These are phyloP conservation scores for Mariannaea sp. DNA, from an alignment of 2,329 filamentous ascomycete species.

Conservation along the genomic window DNA sequence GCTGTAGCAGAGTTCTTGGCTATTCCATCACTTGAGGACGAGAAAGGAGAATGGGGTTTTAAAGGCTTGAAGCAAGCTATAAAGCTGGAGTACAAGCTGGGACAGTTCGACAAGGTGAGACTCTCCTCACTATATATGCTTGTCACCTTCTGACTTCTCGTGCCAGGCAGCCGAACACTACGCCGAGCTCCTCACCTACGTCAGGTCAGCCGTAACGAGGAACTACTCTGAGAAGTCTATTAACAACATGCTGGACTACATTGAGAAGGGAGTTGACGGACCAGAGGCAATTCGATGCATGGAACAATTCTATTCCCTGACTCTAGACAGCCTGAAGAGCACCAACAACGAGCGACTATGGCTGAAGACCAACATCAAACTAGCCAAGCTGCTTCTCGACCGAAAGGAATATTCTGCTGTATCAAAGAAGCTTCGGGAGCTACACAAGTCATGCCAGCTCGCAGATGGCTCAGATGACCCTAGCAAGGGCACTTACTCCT, in stretches of 20 bases:
- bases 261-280: constrained; percentile 84
- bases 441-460: constrained; percentile 86
- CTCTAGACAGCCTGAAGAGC: constrained; percentile 91
- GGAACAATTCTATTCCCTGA: constrained; percentile 94
- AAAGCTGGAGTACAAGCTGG: constrained; percentile 93
- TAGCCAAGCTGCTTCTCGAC: constrained; percentile 88
- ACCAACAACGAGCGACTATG: constrained; percentile 97
- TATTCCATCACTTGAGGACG: constrained; percentile 79
- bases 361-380: constrained; percentile 98
- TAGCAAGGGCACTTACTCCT: constrained; percentile 92
- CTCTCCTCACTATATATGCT: not conserved
- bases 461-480: constrained; percentile 89
- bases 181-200: constrained; percentile 92
- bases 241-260: constrained; percentile 98
- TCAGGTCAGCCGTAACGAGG: constrained; percentile 93
- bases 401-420: constrained; percentile 85
- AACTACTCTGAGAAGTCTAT: constrained; percentile 99
- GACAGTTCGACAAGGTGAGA: constrained; percentile 79
- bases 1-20: constrained; percentile 93
- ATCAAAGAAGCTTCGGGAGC: constrained; percentile 80
- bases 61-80: constrained; percentile 98
- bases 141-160: constrained; percentile 45
- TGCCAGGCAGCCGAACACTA: constrained; percentile 92
- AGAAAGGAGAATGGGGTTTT: constrained; percentile 99
- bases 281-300: constrained; percentile 76